These are phyloP conservation scores for Cyberlindnera maritima DNA, from an alignment of 805 yeast species.

Conservation along the genomic window DNA sequence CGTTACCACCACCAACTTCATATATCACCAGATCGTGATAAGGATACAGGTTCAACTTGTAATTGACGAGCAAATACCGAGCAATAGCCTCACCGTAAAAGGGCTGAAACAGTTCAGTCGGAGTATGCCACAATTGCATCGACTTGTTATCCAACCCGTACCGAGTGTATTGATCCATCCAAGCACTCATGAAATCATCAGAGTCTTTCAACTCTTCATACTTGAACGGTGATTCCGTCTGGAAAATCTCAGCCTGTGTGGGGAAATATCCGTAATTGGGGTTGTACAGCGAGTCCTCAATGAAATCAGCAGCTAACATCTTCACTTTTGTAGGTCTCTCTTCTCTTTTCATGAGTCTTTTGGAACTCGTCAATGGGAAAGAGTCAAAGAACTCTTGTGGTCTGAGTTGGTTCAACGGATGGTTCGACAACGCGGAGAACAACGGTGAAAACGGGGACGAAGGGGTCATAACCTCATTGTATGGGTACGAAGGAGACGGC, in stretches of 20 bases:
- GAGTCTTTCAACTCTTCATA: conserved; percentile 55
- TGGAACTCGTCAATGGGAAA: conserved; percentile 19
- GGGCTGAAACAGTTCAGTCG: conserved; percentile 82
- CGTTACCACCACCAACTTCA: conserved; percentile 91
- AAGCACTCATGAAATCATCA: conserved; percentile 66
- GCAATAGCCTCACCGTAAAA: conserved; percentile 86
- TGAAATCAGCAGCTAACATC: conserved; percentile 77
- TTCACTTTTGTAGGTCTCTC: conserved; percentile 59
- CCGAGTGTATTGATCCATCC: conserved; percentile 61
- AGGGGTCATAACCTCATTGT: conserved; percentile 9
- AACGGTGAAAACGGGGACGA: conserved; percentile 17
- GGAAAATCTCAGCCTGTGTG: conserved; percentile 73
- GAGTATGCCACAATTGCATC: conserved; percentile 84
- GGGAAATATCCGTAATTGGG: conserved; percentile 82
- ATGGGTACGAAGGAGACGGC: conserved; percentile 19
- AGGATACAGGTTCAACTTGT: conserved; percentile 65
- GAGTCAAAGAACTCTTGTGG: conserved; percentile 22
- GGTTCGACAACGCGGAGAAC: conserved; percentile 15
- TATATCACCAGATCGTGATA: conserved; percentile 71
- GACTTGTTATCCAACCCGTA: conserved; percentile 38
- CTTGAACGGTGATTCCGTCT: conserved; percentile 61
- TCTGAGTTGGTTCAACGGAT: conserved; percentile 17
- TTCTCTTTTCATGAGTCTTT: conserved; percentile 26
- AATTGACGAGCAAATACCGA: conserved; percentile 68
- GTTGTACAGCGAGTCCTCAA: conserved; percentile 81